These are phyloP conservation scores for Didymella pinodella DNA, from an alignment of 2,329 filamentous ascomycete species.

Conservation along the genomic window DNA sequence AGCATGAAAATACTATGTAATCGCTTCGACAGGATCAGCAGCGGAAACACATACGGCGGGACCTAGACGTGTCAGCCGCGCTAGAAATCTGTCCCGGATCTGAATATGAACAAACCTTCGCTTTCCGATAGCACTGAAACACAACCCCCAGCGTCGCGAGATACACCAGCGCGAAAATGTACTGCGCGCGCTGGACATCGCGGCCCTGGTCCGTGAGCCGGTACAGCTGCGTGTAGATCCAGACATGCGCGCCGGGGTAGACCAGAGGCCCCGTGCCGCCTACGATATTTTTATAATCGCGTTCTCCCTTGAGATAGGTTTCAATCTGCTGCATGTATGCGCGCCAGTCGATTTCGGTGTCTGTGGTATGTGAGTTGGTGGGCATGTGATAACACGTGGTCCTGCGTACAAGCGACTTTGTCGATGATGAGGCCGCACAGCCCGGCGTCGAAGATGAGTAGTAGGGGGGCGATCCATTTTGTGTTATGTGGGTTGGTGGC, in stretches of 20 bases:
- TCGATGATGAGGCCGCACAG: slow-evolving; percentile 79
- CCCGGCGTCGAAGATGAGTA: slow-evolving; percentile 74
- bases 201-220: slow-evolving; percentile 76
- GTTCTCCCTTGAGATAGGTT: slow-evolving; percentile 82
- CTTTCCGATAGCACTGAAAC: slow-evolving; percentile 80
- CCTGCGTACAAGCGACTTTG: slow-evolving; percentile 78
- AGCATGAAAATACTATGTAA: slow-evolving; percentile 93
- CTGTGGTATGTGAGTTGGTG: slow-evolving; percentile 55
- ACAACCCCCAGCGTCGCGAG: slow-evolving; percentile 77
- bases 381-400: slow-evolving; percentile 33
- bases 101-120: slow-evolving; percentile 62
- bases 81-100: not conserved
- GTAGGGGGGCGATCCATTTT: slow-evolving; percentile 69
- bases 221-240: slow-evolving; percentile 85
- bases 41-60: slow-evolving; percentile 85
- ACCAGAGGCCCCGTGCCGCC: slow-evolving; percentile 93
- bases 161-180: slow-evolving; percentile 82
- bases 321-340: slow-evolving; percentile 95
- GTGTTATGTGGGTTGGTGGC: slow-evolving; percentile 64
- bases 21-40: slow-evolving; percentile 88
- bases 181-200: slow-evolving; percentile 82
- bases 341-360: slow-evolving; percentile 97
- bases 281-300: slow-evolving; percentile 84
- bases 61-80: slow-evolving; percentile 57
- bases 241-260: slow-evolving; percentile 93